Conservation (phyloP, 176 grass and related monocot species). For the Typha latifolia region DNA sequence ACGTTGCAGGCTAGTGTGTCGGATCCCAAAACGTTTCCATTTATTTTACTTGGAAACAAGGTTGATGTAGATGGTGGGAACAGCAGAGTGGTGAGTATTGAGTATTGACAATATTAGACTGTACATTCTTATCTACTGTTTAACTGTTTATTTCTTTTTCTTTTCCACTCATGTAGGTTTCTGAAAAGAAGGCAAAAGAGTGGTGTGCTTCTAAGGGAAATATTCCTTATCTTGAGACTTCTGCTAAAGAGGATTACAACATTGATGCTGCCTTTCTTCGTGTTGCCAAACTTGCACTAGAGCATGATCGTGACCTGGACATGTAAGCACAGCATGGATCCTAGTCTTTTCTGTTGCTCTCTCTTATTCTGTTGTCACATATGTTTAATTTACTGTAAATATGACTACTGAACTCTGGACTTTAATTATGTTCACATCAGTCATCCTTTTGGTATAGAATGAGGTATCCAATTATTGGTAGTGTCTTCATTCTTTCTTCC, state of each 20-base stretch:
- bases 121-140: neutral
- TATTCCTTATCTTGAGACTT: slow-evolving; percentile 88
- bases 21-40: slow-evolving; percentile 64
- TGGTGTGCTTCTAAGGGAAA: slow-evolving; percentile 84
- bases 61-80: slow-evolving; percentile 76
- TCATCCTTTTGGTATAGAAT: too few relatives aligned
- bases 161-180: slow-evolving; percentile 27
- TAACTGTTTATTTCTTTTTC: neutral
- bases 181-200: slow-evolving; percentile 86
- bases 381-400: slow-evolving; percentile 8
- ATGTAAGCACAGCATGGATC: slow-evolving; percentile 52
- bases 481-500: too few relatives aligned
- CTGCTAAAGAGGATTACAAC: slow-evolving; percentile 85
- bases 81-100: slow-evolving; percentile 64
- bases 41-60: slow-evolving; percentile 93
- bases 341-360: neutral
- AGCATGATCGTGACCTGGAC: slow-evolving; percentile 72
- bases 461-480: too few relatives aligned
- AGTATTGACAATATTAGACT: slow-evolving; percentile 11
- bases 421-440: too few relatives aligned
- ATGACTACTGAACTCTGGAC: too few relatives aligned
- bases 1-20: slow-evolving; percentile 49
- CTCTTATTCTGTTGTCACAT: slow-evolving; percentile 1
- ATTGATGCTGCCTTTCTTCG: slow-evolving; percentile 78
- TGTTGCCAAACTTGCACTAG: slow-evolving; percentile 71